Base-by-base conservation (phyloP, 306 rosid genomes). In the Begonia loranthoides region DNA sequence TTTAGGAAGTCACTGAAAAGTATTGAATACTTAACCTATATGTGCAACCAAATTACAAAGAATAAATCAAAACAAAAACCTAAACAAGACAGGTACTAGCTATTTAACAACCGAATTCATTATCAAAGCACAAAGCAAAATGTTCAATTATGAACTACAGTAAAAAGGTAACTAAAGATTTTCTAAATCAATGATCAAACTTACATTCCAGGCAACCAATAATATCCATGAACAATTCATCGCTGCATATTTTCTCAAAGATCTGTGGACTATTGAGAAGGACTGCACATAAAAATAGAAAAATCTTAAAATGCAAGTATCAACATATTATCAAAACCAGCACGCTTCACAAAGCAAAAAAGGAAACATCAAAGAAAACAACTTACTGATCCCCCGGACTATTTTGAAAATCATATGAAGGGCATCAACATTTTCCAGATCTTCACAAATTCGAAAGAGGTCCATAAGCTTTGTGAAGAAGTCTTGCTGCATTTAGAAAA, bases 361-460 rank as follows among this genome's bases (percentile, higher is more conserved):
- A 34, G 24, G 4, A 13, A 50, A 21, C 24, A 51, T 13, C 15
- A 10, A 22, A 41, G 52, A 33, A 47, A 69, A 19, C 22, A 65
- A 82, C 93, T 89, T 63, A 89, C 97, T 68, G 69, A 84, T 89
- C 70, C 90, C 94, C 66, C 82, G 75, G 72, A 79, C 85, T 61
- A 89, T 89, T 89, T 84, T 84, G 76, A 60, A 85, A 69, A 89
- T 72, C 94, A 76, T 82, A 76, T 79, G 97, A 67, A 84, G 97
- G 69, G 84, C 78, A 40, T 89, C 97, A 64, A 76, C 55, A 54
- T 89, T 71, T 64, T 79, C 85, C 74, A 77, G 66, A 60, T 79
- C 84, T 70, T 89, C 97, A 56, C 93, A 84, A 17, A 71, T 66
- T 62, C 76, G 77, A 69, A 89, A 89, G 60, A 84, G 55, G 58